Conservation (phyloP, 352 stramenopile genomes). For the Phytophthora meadii region DNA sequence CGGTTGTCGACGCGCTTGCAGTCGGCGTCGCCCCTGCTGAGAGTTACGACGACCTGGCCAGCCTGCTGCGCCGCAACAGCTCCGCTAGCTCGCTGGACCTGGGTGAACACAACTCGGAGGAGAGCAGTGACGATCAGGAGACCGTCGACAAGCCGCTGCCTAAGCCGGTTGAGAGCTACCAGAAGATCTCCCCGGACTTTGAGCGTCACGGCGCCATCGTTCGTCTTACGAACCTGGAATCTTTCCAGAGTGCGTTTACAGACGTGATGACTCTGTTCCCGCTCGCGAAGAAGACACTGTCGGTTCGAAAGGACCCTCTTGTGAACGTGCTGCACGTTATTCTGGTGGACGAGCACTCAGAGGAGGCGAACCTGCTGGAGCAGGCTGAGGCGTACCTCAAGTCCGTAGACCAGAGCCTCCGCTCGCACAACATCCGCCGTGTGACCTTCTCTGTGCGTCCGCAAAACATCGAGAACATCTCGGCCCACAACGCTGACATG, state of each 20-base stretch:
- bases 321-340: slow-evolving; percentile 90
- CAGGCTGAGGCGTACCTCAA: slow-evolving; percentile 72
- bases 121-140: slow-evolving; percentile 48
- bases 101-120: slow-evolving; percentile 40
- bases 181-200: slow-evolving; percentile 77
- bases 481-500: slow-evolving; percentile 55
- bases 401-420: slow-evolving; percentile 60
- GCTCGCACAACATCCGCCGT: slow-evolving; percentile 84
- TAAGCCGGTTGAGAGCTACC: slow-evolving; percentile 58
- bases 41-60: slow-evolving; percentile 85
- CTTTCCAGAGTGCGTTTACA: slow-evolving; percentile 73
- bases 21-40: slow-evolving; percentile 78
- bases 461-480: slow-evolving; percentile 46
- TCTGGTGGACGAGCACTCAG: slow-evolving; percentile 70
- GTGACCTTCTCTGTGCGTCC: slow-evolving; percentile 89
- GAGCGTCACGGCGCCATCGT: slow-evolving; percentile 87
- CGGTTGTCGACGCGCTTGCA: slow-evolving; percentile 77
- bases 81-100: slow-evolving; percentile 50
- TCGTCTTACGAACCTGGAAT: slow-evolving; percentile 86
- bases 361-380: slow-evolving; percentile 65
- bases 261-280: slow-evolving; percentile 80
- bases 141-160: slow-evolving; percentile 33
- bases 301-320: slow-evolving; percentile 64
- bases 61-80: slow-evolving; percentile 71
- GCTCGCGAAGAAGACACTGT: slow-evolving; percentile 71